Conservation (phyloP, 1,139 yeast genomes). For the Magnusiomyces suaveolens region DNA sequence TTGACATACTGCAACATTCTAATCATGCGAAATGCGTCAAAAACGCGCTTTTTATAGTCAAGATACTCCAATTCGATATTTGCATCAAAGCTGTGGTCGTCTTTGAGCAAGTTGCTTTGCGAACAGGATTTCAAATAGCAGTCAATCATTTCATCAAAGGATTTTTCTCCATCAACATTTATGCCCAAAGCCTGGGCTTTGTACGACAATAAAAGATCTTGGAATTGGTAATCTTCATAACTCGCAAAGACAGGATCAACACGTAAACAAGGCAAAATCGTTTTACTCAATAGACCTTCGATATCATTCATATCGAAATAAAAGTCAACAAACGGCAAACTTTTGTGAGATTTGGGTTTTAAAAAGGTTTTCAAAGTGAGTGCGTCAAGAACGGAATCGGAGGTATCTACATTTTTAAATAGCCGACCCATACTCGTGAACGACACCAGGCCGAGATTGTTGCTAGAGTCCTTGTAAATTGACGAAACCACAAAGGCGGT, state of each 20-base stretch:
- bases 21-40: not conserved
- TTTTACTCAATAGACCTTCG: not conserved
- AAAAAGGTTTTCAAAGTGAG: not conserved
- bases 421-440: not conserved
- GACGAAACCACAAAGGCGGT: not conserved
- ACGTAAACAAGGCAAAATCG: not conserved
- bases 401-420: not conserved
- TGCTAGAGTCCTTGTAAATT: not conserved
- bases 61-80: not conserved
- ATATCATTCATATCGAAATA: not conserved
- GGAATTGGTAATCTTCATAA: not conserved
- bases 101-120: too few relatives aligned
- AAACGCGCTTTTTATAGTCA: not conserved
- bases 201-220: not conserved
- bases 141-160: too few relatives aligned
- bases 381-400: not conserved
- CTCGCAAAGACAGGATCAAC: constrained; percentile 2
- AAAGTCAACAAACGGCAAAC: not conserved
- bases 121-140: too few relatives aligned
- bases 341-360: not conserved
- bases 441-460: not conserved
- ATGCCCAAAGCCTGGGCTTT: too few relatives aligned
- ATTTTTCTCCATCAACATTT: too few relatives aligned
- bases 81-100: not conserved
- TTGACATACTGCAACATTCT: not conserved